phyloP scores from a whole-genome alignment of 2,329 filamentous ascomycete genomes.

The Colletotrichum lindemuthianum region DNA sequence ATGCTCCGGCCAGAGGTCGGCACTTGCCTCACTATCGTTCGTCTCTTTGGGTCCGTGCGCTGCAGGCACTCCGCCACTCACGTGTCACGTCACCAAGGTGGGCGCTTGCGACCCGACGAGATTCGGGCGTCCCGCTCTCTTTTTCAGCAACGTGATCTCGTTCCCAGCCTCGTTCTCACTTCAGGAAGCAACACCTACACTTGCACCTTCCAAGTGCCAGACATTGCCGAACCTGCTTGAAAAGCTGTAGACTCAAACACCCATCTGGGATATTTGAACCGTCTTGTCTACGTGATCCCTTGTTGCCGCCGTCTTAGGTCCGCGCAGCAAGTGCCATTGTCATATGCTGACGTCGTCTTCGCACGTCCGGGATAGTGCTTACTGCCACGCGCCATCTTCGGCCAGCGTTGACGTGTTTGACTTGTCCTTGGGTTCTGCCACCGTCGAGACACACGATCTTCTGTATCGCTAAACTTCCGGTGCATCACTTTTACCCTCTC shows the following conservation, averaged over 20 bases:
- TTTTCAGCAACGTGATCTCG: not conserved
- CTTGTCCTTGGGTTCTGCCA: constrained; percentile 19
- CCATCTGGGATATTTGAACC: constrained; percentile 20
- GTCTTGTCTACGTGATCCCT: constrained; percentile 27
- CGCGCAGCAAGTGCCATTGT: constrained; percentile 20
- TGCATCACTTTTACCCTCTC: constrained; percentile 9
- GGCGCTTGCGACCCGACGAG: constrained; percentile 24
- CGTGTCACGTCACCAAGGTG: constrained; percentile 3
- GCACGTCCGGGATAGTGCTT: constrained; percentile 7
- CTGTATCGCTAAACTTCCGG: constrained; percentile 21
- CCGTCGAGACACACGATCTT: constrained; percentile 1
- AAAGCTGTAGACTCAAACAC: constrained; percentile 22
- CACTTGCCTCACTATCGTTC: constrained; percentile 1
- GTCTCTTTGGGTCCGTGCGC: not conserved
- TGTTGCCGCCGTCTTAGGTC: constrained; percentile 1
- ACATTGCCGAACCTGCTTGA: constrained; percentile 25
- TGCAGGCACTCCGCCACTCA: constrained; percentile 11
- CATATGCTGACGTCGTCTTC: constrained; percentile 24
- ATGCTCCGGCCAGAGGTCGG: not conserved
- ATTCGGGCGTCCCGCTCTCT: constrained; percentile 6
- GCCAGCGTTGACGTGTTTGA: constrained; percentile 21
- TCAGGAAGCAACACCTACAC: constrained; percentile 6
- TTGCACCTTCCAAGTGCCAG: constrained; percentile 23
- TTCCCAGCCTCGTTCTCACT: constrained; percentile 7
- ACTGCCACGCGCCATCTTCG: constrained; percentile 12